These are phyloP conservation scores for Myxozyma neotropica DNA, from an alignment of 805 yeast species.

Conservation along the genomic window DNA sequence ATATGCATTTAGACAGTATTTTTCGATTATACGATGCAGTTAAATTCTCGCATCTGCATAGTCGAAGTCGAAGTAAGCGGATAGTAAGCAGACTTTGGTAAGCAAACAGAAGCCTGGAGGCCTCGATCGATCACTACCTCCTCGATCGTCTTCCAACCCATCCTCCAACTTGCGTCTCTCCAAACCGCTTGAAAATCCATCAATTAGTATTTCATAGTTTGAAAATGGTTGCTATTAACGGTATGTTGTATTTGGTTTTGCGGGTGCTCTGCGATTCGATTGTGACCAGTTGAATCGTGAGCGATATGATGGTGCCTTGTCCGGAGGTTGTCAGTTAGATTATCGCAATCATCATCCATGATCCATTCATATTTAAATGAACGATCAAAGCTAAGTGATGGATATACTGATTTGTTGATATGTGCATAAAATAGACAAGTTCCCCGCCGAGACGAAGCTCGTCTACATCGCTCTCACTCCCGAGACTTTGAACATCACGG, in stretches of 20 bases:
- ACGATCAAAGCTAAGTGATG: too few species aligned
- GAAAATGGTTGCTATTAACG: constrained; percentile 17
- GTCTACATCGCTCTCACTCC: constrained; percentile 43
- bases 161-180: not conserved
- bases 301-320: not conserved
- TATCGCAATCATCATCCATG: not conserved
- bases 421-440: constrained; percentile 26
- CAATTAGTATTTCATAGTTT: not conserved
- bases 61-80: too few species aligned
- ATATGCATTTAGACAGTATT: too few species aligned
- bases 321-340: too few species aligned
- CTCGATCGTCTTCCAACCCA: not conserved
- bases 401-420: not conserved
- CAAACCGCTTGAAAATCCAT: not conserved
- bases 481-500: constrained; percentile 38
- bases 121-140: constrained; percentile 10
- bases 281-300: not conserved
- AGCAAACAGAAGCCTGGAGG: not conserved
- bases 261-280: not conserved
- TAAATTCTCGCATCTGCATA: too few species aligned
- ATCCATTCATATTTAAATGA: too few species aligned
- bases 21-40: too few species aligned
- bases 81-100: not conserved
- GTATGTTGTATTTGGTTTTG: not conserved
- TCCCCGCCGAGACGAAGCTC: constrained; percentile 43